Conservation (phyloP, 23 red algal species). For the Gracilariopsis chorda region DNA sequence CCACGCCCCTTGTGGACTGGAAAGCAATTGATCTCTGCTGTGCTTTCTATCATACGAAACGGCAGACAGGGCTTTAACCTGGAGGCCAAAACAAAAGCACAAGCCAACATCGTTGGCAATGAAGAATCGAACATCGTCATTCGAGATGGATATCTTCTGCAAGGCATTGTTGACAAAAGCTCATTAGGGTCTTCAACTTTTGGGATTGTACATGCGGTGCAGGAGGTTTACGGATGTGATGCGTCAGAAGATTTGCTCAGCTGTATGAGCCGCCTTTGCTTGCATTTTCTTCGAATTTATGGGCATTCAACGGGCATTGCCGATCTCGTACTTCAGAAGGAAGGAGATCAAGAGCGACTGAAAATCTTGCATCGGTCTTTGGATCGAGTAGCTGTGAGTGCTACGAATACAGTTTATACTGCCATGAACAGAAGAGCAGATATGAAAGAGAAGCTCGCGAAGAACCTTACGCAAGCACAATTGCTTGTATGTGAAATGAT, state of each 20-base stretch:
- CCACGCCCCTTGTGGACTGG: conserved; percentile 89
- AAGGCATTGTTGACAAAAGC: conserved; percentile 89
- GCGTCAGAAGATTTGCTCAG: conserved; percentile 85
- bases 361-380: background rate
- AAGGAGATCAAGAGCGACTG: conserved; percentile 53
- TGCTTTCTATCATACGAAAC: conserved; percentile 66
- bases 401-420: conserved; percentile 27
- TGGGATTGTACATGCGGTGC: conserved; percentile 92
- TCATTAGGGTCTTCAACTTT: conserved; percentile 78
- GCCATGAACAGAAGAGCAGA: conserved; percentile 24
- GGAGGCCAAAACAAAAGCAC: background rate
- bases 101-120: conserved; percentile 54
- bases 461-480: conserved; percentile 20
- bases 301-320: conserved; percentile 93
- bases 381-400: conserved; percentile 34
- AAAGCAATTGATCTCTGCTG: conserved; percentile 87
- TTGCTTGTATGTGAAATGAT: conserved; percentile 46
- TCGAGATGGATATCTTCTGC: conserved; percentile 70
- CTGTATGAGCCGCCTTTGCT: conserved; percentile 79
- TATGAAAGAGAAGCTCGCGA: background rate
- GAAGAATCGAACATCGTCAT: conserved; percentile 76
- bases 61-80: conserved; percentile 45
- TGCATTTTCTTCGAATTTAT: conserved; percentile 74
- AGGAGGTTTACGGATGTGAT: conserved; percentile 76
- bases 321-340: conserved; percentile 68